Evolutionary conservation across 2,329 filamentous ascomycete genomes (phyloP).

Genomic region (Dactylellina parvicollis): DNA sequence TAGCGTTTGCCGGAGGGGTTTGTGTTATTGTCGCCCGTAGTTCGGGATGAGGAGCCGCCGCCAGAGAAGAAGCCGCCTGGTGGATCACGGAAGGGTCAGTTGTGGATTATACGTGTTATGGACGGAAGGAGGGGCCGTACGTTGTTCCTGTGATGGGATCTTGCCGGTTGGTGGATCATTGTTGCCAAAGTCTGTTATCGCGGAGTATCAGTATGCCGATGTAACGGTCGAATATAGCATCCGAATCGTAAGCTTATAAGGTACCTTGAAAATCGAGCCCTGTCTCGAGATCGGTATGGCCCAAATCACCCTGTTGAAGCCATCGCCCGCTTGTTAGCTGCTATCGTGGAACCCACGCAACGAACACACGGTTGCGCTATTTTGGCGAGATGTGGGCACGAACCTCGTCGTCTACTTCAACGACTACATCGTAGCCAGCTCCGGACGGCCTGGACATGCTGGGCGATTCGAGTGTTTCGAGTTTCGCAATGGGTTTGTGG

Average conservation of each 20-base stretch:
- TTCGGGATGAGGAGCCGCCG: conserved; percentile 61
- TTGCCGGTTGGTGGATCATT: conserved; percentile 57
- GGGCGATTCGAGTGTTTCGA: conserved; percentile 50
- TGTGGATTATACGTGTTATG: conserved; percentile 71
- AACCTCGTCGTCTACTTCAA: conserved; percentile 96
- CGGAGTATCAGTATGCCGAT: conserved; percentile 7
- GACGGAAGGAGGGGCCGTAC: conserved; percentile 15
- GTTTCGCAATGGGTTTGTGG: conserved; percentile 26
- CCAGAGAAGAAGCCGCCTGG: conserved; percentile 66
- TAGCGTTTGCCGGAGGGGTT: conserved; percentile 72
- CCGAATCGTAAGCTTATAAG: conserved; percentile 63
- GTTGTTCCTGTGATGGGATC: conserved; percentile 55
- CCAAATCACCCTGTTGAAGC: conserved; percentile 84
- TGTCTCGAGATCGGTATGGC: conserved; percentile 96
- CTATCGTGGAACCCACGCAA: conserved; percentile 25
- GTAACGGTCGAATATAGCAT: conserved; percentile 1
- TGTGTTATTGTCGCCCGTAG: conserved; percentile 59
- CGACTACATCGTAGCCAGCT: conserved; percentile 95
- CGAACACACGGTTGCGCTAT: background rate
- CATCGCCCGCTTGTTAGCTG: conserved; percentile 53
- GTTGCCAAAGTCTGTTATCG: conserved; percentile 56
- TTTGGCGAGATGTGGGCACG: conserved; percentile 3
- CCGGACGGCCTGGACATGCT: conserved; percentile 71
- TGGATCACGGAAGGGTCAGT: conserved; percentile 65
- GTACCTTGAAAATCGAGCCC: conserved; percentile 99